Evolutionary conservation across 371 early-diverging fungal genomes (phyloP).

Genomic region (Rhizopus sp.): DNA sequence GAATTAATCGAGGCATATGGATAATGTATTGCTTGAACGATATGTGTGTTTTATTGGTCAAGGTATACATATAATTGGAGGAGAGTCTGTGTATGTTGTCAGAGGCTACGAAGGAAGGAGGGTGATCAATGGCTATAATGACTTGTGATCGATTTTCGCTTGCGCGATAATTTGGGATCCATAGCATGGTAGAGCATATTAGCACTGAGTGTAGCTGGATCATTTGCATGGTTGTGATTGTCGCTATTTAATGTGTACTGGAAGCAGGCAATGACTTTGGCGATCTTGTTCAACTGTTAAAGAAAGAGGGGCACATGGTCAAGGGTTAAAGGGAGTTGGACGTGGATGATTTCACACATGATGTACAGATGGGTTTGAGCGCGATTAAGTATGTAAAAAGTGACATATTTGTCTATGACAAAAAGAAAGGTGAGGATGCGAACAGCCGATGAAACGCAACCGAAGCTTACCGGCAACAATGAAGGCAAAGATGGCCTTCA

Average conservation of each 20-base stretch:
- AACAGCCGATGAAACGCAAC: too few species aligned
- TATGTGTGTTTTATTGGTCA: too few species aligned
- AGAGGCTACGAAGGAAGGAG: not conserved
- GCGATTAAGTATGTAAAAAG: conserved; percentile 19
- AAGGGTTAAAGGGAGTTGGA: conserved; percentile 21
- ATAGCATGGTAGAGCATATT: conserved; percentile 12
- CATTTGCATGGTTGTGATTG: conserved; percentile 14
- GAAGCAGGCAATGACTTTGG: conserved; percentile 17
- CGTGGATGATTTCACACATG: conserved; percentile 22
- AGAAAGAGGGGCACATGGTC: conserved; percentile 21
- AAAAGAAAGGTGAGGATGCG: conserved; percentile 9
- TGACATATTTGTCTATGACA: conserved; percentile 21
- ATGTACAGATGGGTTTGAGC: conserved; percentile 14
- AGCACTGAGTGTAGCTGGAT: conserved; percentile 17
- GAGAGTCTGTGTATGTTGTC: too few species aligned
- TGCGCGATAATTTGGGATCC: conserved; percentile 11
- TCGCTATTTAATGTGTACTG: conserved; percentile 11
- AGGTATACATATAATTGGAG: too few species aligned
- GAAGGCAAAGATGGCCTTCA: too few species aligned
- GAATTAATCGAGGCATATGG: too few species aligned
- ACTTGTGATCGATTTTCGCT: conserved; percentile 16
- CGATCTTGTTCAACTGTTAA: conserved; percentile 19
- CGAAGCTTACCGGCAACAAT: too few species aligned
- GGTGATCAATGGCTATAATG: conserved; percentile 18
- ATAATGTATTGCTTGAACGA: too few species aligned